Evolutionary conservation across 2,329 filamentous ascomycete species (phyloP), one percentile per base, ranked within the genome.

Genomic region (Biscogniauxia mediterranea): DNA sequence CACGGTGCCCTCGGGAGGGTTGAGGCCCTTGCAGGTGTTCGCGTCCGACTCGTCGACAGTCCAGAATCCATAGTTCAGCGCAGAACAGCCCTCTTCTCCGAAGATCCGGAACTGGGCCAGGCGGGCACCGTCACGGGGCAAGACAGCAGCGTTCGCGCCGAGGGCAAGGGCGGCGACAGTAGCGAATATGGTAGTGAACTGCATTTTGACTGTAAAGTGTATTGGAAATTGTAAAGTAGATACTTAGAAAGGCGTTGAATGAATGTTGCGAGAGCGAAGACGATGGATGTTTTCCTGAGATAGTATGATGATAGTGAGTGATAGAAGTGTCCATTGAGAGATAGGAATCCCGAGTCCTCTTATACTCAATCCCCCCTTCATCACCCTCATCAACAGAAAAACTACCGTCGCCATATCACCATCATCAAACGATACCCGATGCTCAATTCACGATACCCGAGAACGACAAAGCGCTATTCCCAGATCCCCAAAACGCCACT

Each of bases 1-100:
- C 25, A 49, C 55, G 9, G 57, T 17, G 5, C 38, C 78, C 68
- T 83, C 78, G 71, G 87, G 74, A 23, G 72, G 13, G 38, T 82
- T 80, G 77, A 89, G 87, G 74, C 77, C 76, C 13, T 71, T 50
- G 66, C 70, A 72, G 17, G 20, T 23, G 53, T 64, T 62, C 17
- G 51, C 51, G 51, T 71, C 68, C 42, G 66, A 65, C 20, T 61
- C 3, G 57, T 72, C 69, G 57, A 71, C 67, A 13, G 66, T 68
- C 62, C 64, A 69, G 61, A 71, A 71, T 53, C 70, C 70, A 42
- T 65, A 53, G 68, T 72, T 72, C 26, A 61, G 61, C 0, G 61
- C 66, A 28, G 32, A 19, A 65, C 71, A 73, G 38, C 67, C 69
- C 1, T 56, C 38, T 8, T 64, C 69, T 52, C 67, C 64, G 62